A percentile compares a stretch with the other conserved stretches of the same genome.
Evolutionary conservation across 495 filamentous ascomycete genomes (phyloP).

Genomic region (Penicillium maclennaniae): DNA sequence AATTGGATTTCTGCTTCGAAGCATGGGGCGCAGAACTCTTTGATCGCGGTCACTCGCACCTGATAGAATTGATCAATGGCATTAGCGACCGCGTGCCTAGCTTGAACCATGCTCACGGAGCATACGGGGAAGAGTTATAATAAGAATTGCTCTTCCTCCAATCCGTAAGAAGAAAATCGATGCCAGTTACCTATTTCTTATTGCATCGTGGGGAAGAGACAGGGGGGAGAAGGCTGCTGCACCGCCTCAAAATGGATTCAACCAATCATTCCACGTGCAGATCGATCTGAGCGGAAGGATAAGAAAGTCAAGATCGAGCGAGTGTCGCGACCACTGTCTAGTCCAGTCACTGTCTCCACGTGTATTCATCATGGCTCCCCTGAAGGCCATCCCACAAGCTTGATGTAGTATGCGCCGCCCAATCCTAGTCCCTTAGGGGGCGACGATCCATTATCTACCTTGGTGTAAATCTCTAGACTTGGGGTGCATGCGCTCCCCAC

Average conservation of each 20-base stretch:
- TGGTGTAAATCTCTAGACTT: not conserved
- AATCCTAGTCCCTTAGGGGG: not conserved
- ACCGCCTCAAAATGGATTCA: constrained; percentile 5
- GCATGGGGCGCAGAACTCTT: not conserved
- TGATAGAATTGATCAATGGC: no score
- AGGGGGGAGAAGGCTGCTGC: constrained; percentile 4
- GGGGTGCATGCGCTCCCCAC: constrained; percentile 10
- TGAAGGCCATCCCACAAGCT: constrained; percentile 9
- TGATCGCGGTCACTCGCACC: no score
- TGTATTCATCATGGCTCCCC: not conserved
- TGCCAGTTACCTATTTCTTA: constrained; percentile 1
- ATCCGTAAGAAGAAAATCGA: constrained; percentile 2
- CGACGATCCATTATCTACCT: constrained; percentile 8
- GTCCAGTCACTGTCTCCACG: constrained; percentile 5
- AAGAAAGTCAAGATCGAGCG: constrained; percentile 8
- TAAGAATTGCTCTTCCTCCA: not conserved
- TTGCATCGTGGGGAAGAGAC: constrained; percentile 7
- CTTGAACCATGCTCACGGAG: not conserved
- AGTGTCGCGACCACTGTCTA: constrained; percentile 2
- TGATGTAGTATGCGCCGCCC: constrained; percentile 5
- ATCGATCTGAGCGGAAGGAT: constrained; percentile 4
- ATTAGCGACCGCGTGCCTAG: not conserved
- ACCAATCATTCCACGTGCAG: constrained; percentile 5
- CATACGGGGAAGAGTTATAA: not conserved
- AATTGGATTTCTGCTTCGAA: no score